Percentiles rank a stretch among this genome's conserved stretches.
These are phyloP conservation scores for Zea mays DNA, from an alignment of 176 grass and related monocot genomes.

Conservation along the genomic window Zm-B73-REFERENCE-NAM-5.0 NC_050096.1:123417501-123418000, in stretches of 20 bases:
- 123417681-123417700: background rate
- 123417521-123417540: too few relatives aligned
- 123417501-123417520: background rate
- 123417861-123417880: constrained; percentile 70
- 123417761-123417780: background rate
- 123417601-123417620: too few relatives aligned
- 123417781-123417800: background rate
- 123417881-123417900: constrained; percentile 61
- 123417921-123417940: constrained; percentile 68
- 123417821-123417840: constrained; percentile 17
- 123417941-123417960: constrained; percentile 74
- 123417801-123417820: background rate
- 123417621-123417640: background rate
- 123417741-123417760: constrained; percentile 3
- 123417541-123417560: too few relatives aligned
- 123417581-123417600: too few relatives aligned
- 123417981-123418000: constrained; percentile 23
- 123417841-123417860: constrained; percentile 74
- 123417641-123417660: background rate
- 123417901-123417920: constrained; percentile 58
- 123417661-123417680: background rate
- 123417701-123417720: constrained; percentile 1
- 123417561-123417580: too few relatives aligned
- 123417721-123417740: background rate
- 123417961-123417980: constrained; percentile 61